Conservation (phyloP, 192 early-diverging fungal species). For the Coemansia sp. region DNA sequence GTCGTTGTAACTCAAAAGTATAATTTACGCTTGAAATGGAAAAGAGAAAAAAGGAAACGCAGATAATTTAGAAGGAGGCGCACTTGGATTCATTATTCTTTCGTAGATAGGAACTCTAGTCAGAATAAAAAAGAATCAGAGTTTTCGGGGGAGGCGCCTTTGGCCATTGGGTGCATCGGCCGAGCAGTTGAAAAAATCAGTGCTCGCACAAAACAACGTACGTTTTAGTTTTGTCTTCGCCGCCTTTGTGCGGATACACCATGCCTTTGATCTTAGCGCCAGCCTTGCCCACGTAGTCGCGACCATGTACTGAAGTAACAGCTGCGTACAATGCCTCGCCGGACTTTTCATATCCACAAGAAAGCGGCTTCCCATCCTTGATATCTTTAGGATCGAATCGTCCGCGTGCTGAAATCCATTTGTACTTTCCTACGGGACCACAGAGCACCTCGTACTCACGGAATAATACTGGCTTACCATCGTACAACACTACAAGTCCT, state of each 20-base stretch:
- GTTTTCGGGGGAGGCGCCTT: too few species aligned
- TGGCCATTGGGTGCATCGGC: too few species aligned
- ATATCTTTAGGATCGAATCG: conserved; percentile 12
- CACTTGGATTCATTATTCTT: neutral
- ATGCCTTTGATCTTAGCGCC: conserved; percentile 38
- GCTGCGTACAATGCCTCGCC: conserved; percentile 56
- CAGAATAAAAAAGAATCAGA: too few species aligned
- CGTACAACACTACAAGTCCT: conserved; percentile 27
- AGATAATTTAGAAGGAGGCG: neutral
- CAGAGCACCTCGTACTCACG: conserved; percentile 43
- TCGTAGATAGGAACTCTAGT: too few species aligned
- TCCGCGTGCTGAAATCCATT: conserved; percentile 22
- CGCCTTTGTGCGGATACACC: conserved; percentile 54
- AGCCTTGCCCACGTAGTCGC: conserved; percentile 48
- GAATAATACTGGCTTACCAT: conserved; percentile 36
- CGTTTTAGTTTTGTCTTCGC: conserved; percentile 45
- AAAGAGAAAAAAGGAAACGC: neutral
- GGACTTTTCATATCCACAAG: conserved; percentile 54
- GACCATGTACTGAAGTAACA: conserved; percentile 43
- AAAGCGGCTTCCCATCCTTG: conserved; percentile 22
- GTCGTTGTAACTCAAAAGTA: neutral
- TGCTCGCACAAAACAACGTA: conserved; percentile 58
- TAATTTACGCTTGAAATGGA: neutral
- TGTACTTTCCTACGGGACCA: conserved; percentile 7
- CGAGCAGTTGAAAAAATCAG: too few species aligned